Evolutionary conservation across 306 rosid genomes (phyloP).

Genomic region (Crataegus laevigata): DNA sequence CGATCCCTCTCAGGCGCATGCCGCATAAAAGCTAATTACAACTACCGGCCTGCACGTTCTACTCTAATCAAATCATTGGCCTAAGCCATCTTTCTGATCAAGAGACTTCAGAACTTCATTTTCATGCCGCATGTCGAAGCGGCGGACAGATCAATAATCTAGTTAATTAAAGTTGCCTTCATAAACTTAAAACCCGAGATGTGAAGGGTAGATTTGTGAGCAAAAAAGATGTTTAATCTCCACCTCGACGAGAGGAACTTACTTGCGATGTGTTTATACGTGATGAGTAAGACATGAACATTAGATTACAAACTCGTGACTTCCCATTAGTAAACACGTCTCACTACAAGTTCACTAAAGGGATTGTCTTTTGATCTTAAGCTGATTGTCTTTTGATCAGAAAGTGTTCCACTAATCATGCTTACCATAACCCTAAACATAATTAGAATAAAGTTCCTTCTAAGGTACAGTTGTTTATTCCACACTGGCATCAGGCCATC

Average conservation of each 20-base stretch:
- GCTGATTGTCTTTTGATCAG: background rate
- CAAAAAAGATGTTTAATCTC: too few species aligned
- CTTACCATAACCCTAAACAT: conserved; percentile 49
- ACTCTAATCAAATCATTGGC: background rate
- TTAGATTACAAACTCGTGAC: too few species aligned
- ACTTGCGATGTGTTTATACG: too few species aligned
- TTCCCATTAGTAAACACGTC: background rate
- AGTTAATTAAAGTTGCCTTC: background rate
- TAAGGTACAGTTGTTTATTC: conserved; percentile 32
- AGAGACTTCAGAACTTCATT: background rate
- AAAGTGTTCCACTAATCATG: conserved; percentile 47
- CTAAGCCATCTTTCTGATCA: background rate
- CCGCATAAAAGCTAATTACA: background rate
- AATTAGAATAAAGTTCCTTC: conserved; percentile 17
- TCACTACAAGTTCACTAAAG: conserved; percentile 1
- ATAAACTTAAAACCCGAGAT: background rate
- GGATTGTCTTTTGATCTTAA: conserved; percentile 13
- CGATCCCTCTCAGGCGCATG: background rate
- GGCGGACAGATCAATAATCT: background rate
- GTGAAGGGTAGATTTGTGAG: background rate
- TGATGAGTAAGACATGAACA: too few species aligned
- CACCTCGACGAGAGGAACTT: too few species aligned
- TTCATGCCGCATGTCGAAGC: background rate
- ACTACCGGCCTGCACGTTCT: background rate
- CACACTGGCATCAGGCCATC: conserved; percentile 47